A percentile compares a stretch with the other conserved stretches of the same genome.
Conservation (phyloP, 306 rosid species). For the Arachis hypogaea region DNA sequence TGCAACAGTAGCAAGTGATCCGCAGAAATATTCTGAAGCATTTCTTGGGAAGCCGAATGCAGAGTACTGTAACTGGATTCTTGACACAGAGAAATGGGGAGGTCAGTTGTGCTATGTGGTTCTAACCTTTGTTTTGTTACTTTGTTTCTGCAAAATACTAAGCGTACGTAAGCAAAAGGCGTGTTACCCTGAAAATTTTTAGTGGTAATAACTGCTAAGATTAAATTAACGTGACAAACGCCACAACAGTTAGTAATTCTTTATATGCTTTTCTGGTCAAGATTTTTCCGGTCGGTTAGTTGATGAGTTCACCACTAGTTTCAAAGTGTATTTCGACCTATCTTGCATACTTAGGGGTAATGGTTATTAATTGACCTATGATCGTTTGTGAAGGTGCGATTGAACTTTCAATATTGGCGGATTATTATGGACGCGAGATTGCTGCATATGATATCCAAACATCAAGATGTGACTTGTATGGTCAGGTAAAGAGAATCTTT, state of each 20-base stretch:
- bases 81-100: slow-evolving; percentile 96
- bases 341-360: not conserved
- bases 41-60: slow-evolving; percentile 89
- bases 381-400: slow-evolving; percentile 74
- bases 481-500: slow-evolving; percentile 85
- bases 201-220: not conserved
- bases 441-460: slow-evolving; percentile 96
- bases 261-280: slow-evolving; percentile 17
- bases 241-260: slow-evolving; percentile 1
- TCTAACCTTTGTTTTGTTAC: slow-evolving; percentile 2
- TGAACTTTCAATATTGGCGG: slow-evolving; percentile 90
- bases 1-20: slow-evolving; percentile 88
- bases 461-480: slow-evolving; percentile 91
- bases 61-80: slow-evolving; percentile 93
- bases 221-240: not conserved
- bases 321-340: slow-evolving; percentile 27
- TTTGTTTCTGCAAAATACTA: not conserved
- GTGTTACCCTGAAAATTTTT: not conserved
- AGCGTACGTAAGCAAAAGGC: too few relatives aligned
- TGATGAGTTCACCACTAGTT: slow-evolving; percentile 12
- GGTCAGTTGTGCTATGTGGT: slow-evolving; percentile 57
- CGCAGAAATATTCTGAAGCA: slow-evolving; percentile 77
- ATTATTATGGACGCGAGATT: slow-evolving; percentile 85
- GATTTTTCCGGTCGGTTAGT: slow-evolving; percentile 5
- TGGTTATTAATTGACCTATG: slow-evolving; percentile 25